phyloP scores from a whole-genome alignment of 257 asterid species.

The Nicotiana benthamiana region DNA sequence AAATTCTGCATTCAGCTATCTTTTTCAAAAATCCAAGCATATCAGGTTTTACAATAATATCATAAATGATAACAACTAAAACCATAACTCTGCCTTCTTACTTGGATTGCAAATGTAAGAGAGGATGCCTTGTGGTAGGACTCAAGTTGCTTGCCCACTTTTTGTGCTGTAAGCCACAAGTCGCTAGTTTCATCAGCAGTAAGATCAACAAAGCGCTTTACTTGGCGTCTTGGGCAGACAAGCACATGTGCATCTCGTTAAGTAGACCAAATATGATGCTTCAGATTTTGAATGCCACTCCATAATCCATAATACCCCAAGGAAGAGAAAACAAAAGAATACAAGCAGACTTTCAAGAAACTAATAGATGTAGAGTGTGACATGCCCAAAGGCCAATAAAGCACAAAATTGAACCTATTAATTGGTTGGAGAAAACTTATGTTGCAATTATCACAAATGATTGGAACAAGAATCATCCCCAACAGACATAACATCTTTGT shows the following conservation, averaged over 20 bases:
- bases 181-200: conserved; percentile 74
- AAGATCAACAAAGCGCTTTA: conserved; percentile 72
- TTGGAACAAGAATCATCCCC: background rate
- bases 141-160: conserved; percentile 73
- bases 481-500: background rate
- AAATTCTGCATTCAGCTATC: background rate
- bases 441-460: background rate
- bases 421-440: background rate
- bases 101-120: conserved; percentile 77
- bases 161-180: conserved; percentile 72
- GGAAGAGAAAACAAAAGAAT: background rate
- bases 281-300: background rate
- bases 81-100: conserved; percentile 44
- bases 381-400: background rate
- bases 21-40: background rate
- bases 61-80: background rate
- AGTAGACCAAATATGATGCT: conserved; percentile 31
- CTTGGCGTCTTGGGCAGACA: conserved; percentile 85
- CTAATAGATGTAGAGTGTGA: background rate
- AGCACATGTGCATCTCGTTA: conserved; percentile 75
- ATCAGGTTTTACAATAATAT: background rate
- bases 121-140: conserved; percentile 83
- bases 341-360: background rate
- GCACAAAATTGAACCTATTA: background rate
- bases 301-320: background rate